Percentiles rank a stretch among this genome's conserved stretches.
These are phyloP conservation scores for Clarireedia monteithiana DNA, from an alignment of 2,329 filamentous ascomycete genomes.

Conservation along the genomic window DNA sequence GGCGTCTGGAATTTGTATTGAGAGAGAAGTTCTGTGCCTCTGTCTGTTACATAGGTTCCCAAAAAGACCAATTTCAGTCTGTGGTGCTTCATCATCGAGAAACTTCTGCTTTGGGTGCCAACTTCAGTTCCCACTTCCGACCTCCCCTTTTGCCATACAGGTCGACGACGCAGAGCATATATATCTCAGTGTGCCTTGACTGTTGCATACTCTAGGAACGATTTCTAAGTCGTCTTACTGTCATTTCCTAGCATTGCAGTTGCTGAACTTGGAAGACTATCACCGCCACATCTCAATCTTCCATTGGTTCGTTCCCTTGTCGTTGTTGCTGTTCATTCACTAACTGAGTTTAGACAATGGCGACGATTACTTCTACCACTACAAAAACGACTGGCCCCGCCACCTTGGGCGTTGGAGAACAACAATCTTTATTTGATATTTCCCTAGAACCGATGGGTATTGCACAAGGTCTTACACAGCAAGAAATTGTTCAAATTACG, in stretches of 20 bases:
- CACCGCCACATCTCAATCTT: neutral
- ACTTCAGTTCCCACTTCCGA: too few relatives aligned
- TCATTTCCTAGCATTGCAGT: neutral
- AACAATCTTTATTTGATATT: constrained; percentile 11
- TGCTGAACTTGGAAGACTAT: neutral
- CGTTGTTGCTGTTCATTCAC: neutral
- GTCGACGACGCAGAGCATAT: too few relatives aligned
- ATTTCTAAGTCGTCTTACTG: neutral
- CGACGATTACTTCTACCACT: constrained; percentile 8
- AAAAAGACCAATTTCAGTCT: too few relatives aligned
- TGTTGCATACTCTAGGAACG: too few relatives aligned
- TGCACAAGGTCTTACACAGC: constrained; percentile 21
- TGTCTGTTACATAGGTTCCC: too few relatives aligned
- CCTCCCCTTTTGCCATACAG: too few relatives aligned
- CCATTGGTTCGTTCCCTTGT: neutral
- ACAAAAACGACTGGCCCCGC: constrained; percentile 11
- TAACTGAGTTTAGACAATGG: neutral
- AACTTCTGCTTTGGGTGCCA: too few relatives aligned
- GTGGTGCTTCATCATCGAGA: too few relatives aligned
- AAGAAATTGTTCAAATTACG: constrained; percentile 24
- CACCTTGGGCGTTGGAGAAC: constrained; percentile 12
- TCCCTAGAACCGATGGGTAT: constrained; percentile 16
- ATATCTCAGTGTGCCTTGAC: too few relatives aligned
- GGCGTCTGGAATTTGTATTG: too few relatives aligned
- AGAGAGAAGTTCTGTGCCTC: too few relatives aligned